Conservation (phyloP, 2,329 filamentous ascomycete genomes). For the Fusarium liriodendri region DNA sequence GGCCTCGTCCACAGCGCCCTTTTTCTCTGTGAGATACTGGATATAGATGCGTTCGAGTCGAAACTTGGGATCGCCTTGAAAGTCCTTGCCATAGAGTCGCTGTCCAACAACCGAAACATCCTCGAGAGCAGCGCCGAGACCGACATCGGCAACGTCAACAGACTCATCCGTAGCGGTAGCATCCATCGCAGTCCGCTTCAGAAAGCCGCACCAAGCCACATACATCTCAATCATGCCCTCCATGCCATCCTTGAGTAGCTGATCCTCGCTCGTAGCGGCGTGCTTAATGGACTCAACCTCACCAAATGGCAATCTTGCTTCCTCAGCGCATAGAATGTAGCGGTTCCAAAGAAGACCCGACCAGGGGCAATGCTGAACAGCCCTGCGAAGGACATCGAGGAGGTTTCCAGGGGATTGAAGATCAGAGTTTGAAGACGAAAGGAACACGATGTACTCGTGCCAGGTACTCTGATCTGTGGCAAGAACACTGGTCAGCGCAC, state of each 20-base stretch:
- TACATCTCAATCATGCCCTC: constrained; percentile 91
- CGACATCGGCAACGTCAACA: constrained; percentile 89
- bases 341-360: constrained; percentile 92
- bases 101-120: constrained; percentile 85
- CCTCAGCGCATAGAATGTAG: constrained; percentile 86
- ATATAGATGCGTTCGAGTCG: constrained; percentile 92
- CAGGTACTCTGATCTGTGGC: constrained; percentile 80
- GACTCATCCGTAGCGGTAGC: constrained; percentile 82
- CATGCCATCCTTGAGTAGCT: constrained; percentile 88
- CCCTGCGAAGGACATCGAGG: constrained; percentile 80
- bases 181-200: constrained; percentile 86
- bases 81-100: constrained; percentile 77
- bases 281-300: constrained; percentile 93
- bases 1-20: constrained; percentile 80
- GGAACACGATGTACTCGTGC: constrained; percentile 85
- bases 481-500: constrained; percentile 77
- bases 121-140: constrained; percentile 86
- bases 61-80: constrained; percentile 88
- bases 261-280: constrained; percentile 85
- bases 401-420: constrained; percentile 56
- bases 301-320: constrained; percentile 78
- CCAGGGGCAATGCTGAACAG: constrained; percentile 92
- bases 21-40: constrained; percentile 89
- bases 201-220: constrained; percentile 92
- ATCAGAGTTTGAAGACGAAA: constrained; percentile 62